These are phyloP conservation scores for Trichoderma pleuroti DNA, from an alignment of 2,329 filamentous ascomycete genomes.

Conservation along the genomic window DNA sequence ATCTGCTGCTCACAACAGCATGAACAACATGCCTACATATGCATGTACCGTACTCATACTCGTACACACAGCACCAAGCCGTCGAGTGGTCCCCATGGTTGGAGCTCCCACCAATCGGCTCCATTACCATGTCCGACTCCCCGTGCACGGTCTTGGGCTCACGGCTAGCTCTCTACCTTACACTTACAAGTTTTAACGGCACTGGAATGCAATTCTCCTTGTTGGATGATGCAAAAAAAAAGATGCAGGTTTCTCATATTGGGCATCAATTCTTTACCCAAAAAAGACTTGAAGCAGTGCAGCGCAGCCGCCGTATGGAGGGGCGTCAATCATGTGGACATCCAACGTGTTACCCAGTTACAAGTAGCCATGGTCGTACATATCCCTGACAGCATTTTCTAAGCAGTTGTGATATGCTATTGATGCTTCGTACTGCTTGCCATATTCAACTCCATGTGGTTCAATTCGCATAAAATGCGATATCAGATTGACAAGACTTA, in stretches of 20 bases:
- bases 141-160: background rate
- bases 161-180: background rate
- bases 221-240: background rate
- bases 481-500: background rate
- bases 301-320: background rate
- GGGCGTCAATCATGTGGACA: background rate
- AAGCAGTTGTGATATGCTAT: background rate
- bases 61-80: background rate
- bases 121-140: background rate
- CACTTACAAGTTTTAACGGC: background rate
- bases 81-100: background rate
- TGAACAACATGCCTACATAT: too few relatives aligned
- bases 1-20: too few relatives aligned
- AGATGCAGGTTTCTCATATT: background rate
- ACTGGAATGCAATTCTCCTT: background rate
- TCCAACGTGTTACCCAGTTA: too few relatives aligned
- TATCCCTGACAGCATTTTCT: background rate
- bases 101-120: constrained; percentile 9
- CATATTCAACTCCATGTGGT: background rate
- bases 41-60: background rate
- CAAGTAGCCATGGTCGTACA: too few relatives aligned
- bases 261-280: background rate
- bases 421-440: background rate
- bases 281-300: background rate
- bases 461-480: background rate